These are phyloP conservation scores for Echria macrotheca DNA, from an alignment of 495 filamentous ascomycete species.

Conservation along the genomic window DNA sequence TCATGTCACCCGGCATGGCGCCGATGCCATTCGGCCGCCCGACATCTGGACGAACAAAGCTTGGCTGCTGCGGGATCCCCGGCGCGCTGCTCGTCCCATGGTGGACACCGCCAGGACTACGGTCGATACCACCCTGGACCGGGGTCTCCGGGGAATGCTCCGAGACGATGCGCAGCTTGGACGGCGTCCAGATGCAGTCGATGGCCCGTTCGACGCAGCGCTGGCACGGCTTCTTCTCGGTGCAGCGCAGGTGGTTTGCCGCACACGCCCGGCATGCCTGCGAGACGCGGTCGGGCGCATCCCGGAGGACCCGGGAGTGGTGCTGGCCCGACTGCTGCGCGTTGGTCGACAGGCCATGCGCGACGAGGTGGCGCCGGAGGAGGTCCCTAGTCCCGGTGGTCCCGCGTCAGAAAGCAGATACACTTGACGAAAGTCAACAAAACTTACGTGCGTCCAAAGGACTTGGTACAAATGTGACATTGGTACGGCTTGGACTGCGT, in stretches of 20 bases:
- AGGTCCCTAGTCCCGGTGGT: too few species aligned
- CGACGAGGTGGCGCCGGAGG: not conserved
- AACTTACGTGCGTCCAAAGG: slow-evolving; percentile 14
- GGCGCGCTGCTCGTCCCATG: too few species aligned
- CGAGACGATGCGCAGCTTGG: too few species aligned
- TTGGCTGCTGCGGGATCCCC: too few species aligned
- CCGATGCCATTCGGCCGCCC: too few species aligned
- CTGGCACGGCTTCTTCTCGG: slow-evolving; percentile 11
- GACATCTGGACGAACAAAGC: too few species aligned
- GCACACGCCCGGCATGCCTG: slow-evolving; percentile 13
- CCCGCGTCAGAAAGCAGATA: not conserved
- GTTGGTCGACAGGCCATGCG: not conserved
- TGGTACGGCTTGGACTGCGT: slow-evolving; percentile 14
- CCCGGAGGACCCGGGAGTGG: not conserved
- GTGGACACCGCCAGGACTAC: too few species aligned
- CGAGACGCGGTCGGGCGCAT: slow-evolving; percentile 1
- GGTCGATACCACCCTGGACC: too few species aligned
- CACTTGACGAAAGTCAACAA: not conserved
- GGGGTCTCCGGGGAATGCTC: too few species aligned
- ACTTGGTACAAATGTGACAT: slow-evolving; percentile 13
- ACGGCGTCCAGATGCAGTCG: slow-evolving; percentile 14
- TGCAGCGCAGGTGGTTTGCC: slow-evolving; percentile 10
- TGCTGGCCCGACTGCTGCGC: not conserved
- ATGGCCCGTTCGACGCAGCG: slow-evolving; percentile 8
- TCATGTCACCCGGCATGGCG: too few species aligned